Conservation (phyloP, 768 basidiomycete genomes). For the Lactarius quietus region DNA sequence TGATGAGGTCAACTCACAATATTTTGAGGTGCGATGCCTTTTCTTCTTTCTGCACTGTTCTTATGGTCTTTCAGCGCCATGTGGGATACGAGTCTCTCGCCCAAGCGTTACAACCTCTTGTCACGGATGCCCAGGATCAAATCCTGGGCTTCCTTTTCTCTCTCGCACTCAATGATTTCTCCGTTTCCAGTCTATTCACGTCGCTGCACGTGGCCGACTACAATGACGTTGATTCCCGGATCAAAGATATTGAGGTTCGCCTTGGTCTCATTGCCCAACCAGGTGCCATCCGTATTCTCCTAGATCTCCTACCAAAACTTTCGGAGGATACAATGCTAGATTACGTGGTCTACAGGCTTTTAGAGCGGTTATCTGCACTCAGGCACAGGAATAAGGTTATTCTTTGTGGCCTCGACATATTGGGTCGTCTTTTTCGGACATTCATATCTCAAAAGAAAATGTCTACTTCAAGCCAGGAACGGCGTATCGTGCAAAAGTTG, state of each 20-base stretch:
- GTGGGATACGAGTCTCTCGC: constrained; percentile 66
- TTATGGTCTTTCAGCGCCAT: constrained; percentile 36
- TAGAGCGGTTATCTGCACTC: constrained; percentile 57
- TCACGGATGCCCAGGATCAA: constrained; percentile 45
- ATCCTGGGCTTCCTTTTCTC: constrained; percentile 66
- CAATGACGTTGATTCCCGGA: constrained; percentile 42
- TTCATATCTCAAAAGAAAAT: constrained; percentile 37
- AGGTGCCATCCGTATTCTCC: constrained; percentile 57
- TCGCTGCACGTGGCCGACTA: constrained; percentile 41
- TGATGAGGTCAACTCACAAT: constrained; percentile 52
- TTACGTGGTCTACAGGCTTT: constrained; percentile 52
- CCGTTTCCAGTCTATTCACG: constrained; percentile 52
- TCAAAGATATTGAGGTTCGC: constrained; percentile 40
- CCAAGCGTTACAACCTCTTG: constrained; percentile 53
- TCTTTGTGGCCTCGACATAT: constrained; percentile 56
- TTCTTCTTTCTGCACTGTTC: not conserved
- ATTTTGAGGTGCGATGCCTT: constrained; percentile 56
- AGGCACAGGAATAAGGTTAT: constrained; percentile 71
- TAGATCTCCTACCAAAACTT: constrained; percentile 41
- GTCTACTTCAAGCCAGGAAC: constrained; percentile 44
- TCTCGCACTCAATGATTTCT: constrained; percentile 63
- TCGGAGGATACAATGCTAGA: constrained; percentile 42
- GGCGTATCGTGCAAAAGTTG: constrained; percentile 56
- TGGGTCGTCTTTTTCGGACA: constrained; percentile 48
- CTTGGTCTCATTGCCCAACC: constrained; percentile 55